These are phyloP conservation scores for Arabidopsis arenosa DNA, from an alignment of 345 rosid genomes.

Conservation along the genomic window DNA sequence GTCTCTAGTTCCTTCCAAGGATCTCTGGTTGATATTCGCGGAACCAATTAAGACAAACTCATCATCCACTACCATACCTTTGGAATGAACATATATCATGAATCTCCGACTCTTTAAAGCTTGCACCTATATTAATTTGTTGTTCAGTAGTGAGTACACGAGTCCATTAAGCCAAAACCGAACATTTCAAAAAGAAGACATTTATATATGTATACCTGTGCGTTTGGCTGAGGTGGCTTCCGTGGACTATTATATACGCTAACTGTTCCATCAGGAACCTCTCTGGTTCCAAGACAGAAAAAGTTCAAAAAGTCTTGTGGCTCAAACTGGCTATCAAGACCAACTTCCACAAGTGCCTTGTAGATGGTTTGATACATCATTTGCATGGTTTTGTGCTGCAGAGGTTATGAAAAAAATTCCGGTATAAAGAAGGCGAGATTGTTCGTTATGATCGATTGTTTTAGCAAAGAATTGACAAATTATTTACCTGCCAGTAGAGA, in stretches of 20 bases:
- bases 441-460: background rate
- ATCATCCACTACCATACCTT: conserved; percentile 94
- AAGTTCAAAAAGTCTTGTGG: conserved; percentile 93
- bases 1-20: conserved; percentile 93
- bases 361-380: conserved; percentile 89
- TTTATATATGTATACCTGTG: conserved; percentile 52
- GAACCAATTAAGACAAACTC: conserved; percentile 89
- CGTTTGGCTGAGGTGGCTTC: conserved; percentile 46
- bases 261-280: conserved; percentile 53
- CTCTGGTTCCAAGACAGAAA: conserved; percentile 96
- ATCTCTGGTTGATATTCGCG: conserved; percentile 95
- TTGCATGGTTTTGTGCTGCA: conserved; percentile 91
- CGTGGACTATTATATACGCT: conserved; percentile 40
- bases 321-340: conserved; percentile 68
- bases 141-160: conserved; percentile 15
- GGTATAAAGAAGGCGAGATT: conserved; percentile 10
- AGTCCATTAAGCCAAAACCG: background rate
- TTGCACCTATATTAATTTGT: conserved; percentile 54
- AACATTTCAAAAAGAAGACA: background rate
- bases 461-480: background rate
- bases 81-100: conserved; percentile 92
- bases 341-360: conserved; percentile 81
- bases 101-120: conserved; percentile 72
- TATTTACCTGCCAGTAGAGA: conserved; percentile 87
- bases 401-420: conserved; percentile 9